Conservation (phyloP, 345 rosid genomes). For the Melastoma malabathricum region DNA sequence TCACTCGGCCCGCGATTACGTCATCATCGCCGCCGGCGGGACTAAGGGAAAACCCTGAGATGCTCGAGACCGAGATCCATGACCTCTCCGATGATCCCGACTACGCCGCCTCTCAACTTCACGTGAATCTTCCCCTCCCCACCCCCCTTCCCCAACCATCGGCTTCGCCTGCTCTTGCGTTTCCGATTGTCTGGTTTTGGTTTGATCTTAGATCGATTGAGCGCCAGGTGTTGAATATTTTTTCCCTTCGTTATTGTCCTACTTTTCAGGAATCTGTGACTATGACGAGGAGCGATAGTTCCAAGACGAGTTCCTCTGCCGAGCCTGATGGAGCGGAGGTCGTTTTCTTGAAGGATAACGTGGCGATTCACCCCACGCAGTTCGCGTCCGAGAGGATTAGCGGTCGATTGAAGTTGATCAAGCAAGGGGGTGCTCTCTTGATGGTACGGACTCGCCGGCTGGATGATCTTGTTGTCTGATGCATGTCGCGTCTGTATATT, state of each 20-base stretch:
- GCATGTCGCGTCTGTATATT: not conserved
- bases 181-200: not conserved
- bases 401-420: slow-evolving; percentile 79
- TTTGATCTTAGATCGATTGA: not conserved
- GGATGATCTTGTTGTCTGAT: not conserved
- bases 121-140: slow-evolving; percentile 27
- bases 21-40: too few species aligned
- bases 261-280: slow-evolving; percentile 53
- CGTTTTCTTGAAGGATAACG: slow-evolving; percentile 65
- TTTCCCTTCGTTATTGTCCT: not conserved
- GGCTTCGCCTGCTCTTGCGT: not conserved
- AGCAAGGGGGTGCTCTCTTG: slow-evolving; percentile 57
- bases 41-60: slow-evolving; percentile 8
- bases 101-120: slow-evolving; percentile 79
- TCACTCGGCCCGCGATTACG: too few species aligned
- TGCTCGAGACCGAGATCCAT: slow-evolving; percentile 70
- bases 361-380: slow-evolving; percentile 87
- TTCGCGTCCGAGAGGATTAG: slow-evolving; percentile 80
- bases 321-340: slow-evolving; percentile 63
- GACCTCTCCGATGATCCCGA: slow-evolving; percentile 98
- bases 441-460: slow-evolving; percentile 28
- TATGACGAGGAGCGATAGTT: slow-evolving; percentile 49
- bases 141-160: too few species aligned
- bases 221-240: slow-evolving; percentile 1
- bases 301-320: slow-evolving; percentile 40